Conservation (phyloP, 2,329 filamentous ascomycete species). For the Herpotrichia juniperi region DNA sequence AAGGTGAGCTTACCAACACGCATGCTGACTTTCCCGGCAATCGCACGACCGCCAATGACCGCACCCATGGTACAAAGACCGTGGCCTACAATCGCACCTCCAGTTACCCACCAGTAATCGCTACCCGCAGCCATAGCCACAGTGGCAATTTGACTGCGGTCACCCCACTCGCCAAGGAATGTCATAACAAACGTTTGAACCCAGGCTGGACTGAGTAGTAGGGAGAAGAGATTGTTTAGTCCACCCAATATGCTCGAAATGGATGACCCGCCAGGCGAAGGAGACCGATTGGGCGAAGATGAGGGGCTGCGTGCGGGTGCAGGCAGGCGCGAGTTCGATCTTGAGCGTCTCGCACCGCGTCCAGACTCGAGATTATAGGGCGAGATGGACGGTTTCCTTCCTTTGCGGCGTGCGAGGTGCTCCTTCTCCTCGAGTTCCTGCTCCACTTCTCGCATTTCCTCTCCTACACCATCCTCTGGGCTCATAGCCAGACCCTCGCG, state of each 20-base stretch:
- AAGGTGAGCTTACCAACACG: constrained; percentile 78
- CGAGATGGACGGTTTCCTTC: constrained; percentile 71
- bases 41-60: constrained; percentile 88
- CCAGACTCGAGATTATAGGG: constrained; percentile 84
- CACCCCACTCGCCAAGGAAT: constrained; percentile 97
- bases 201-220: constrained; percentile 94
- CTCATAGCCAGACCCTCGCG: constrained; percentile 89
- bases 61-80: constrained; percentile 88
- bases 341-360: constrained; percentile 72
- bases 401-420: constrained; percentile 68
- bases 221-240: constrained; percentile 81
- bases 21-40: constrained; percentile 92
- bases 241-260: constrained; percentile 64
- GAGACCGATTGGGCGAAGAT: constrained; percentile 52
- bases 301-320: constrained; percentile 82
- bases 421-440: constrained; percentile 93
- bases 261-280: constrained; percentile 59
- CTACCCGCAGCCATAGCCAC: constrained; percentile 98
- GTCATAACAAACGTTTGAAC: constrained; percentile 99
- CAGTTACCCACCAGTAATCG: constrained; percentile 98
- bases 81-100: constrained; percentile 86
- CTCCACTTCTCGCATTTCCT: constrained; percentile 98
- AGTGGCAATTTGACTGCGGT: constrained; percentile 95
- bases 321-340: constrained; percentile 77
- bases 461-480: constrained; percentile 86